Evolutionary conservation across 345 rosid genomes (phyloP), one percentile per base, ranked within the genome.

Genomic region (Acer saccharum): DNA sequence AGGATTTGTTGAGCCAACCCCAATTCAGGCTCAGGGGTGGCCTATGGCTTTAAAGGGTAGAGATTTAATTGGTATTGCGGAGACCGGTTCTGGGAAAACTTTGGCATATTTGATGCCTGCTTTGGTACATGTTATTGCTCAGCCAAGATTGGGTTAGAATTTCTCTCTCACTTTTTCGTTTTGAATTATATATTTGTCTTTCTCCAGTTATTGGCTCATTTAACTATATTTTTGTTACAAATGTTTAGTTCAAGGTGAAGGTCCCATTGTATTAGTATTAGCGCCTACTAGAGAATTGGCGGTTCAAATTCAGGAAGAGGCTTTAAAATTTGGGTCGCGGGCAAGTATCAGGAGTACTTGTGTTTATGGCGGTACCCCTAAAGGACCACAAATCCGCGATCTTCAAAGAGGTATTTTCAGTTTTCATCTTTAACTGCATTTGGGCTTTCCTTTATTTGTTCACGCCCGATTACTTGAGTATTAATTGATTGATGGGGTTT

Each of bases 241-340:
- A 65, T 46, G n/a, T 72, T 60, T 78, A 93, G 98, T 58, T 55
- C 91, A 90, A 76, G 98, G 92, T 66, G 99, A 95, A 14, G 99
- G 96, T 60, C 98, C 98, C 52, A 82, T 90, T 27, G 97, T 91
- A 20, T 88, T 95, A 69, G 84, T 93, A 55, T 82, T 96, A 80
- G 99, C 99, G 2, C 99, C 99, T 32, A 96, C 99, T 5, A 89
- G 99, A 83, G 99, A 94, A 81, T 80, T 96, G 85, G 99, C 99
- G 62, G 94, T 94, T 84, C 99, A 96, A 77, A 96, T 96, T 83
- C 95, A 94, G 82, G 94, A 91, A 83, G 99, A 94, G 83, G 90
- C 94, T 71, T 64, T 81, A 60, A 96, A 92, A 77, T 96, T 96
- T 79, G 94, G 93, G 67, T 80, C 77, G 6, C 80, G 81, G 25